Percentiles rank a stretch among this genome's conserved stretches.
Evolutionary conservation across 176 grass and related monocot genomes (phyloP).

Genomic region (Luzula sylvatica): DNA sequence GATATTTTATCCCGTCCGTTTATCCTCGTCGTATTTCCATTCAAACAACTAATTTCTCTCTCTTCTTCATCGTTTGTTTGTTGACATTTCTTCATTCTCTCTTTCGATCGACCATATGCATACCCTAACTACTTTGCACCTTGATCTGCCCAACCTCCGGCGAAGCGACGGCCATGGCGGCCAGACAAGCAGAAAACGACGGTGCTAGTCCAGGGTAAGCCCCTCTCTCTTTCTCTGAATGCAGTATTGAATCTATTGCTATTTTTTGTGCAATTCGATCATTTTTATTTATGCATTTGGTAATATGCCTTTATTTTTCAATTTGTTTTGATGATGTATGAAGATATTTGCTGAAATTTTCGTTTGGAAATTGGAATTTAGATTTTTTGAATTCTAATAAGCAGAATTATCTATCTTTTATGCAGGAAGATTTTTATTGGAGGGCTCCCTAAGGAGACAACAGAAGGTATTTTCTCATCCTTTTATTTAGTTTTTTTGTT

Average conservation of each 20-base stretch:
- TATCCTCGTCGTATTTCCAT: too few relatives aligned
- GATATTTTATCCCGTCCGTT: too few relatives aligned
- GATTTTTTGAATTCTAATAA: background rate
- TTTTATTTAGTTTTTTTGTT: slow-evolving; percentile 8
- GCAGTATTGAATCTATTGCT: background rate
- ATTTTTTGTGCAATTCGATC: background rate
- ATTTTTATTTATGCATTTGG: too few relatives aligned
- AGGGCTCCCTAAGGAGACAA: slow-evolving; percentile 68
- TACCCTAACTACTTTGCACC: too few relatives aligned
- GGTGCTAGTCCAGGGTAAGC: slow-evolving; percentile 71
- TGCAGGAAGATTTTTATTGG: slow-evolving; percentile 88
- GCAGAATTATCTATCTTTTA: background rate
- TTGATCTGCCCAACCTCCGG: too few relatives aligned
- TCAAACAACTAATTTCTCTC: too few relatives aligned
- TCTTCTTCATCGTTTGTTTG: too few relatives aligned
- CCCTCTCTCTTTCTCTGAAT: background rate
- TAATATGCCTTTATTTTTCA: background rate
- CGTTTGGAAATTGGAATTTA: background rate
- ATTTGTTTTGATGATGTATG: too few relatives aligned
- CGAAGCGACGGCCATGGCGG: slow-evolving; percentile 26
- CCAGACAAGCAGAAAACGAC: slow-evolving; percentile 55
- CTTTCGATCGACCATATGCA: too few relatives aligned
- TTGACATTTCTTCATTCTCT: too few relatives aligned
- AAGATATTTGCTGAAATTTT: background rate
- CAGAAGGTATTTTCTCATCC: slow-evolving; percentile 32